Evolutionary conservation across 225 moss, liverwort and hornwort species (phyloP), one percentile per base, ranked within the genome.

Genomic region (Ulota crispa): DNA sequence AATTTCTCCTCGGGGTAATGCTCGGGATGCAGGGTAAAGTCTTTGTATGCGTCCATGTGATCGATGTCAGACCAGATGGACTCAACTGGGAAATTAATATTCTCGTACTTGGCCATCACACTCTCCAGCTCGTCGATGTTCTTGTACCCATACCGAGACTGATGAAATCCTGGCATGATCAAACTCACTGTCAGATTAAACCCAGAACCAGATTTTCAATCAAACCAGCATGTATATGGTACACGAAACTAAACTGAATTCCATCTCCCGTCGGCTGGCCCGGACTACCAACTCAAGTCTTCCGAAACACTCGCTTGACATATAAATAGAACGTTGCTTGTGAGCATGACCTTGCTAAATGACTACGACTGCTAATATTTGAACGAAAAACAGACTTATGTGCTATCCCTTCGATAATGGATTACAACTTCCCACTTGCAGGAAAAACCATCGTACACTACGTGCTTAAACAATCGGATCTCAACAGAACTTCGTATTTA

Each of bases 61-160:
- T 95, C 95, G 50, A 95, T 95, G 60, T 95, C 95, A 27, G 91
- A 91, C 93, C 95, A 95, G 20, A 95, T 88, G 13, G 87, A 84
- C 70, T 93, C 95, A 24, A 95, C 86, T 9, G 93, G 95, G 59
- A 95, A 91, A 11, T 85, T 80, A 3, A 92, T 83, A 27, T 21
- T 80, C 20, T 80, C 83, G 53, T 93, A 95, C 24, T 86, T 86
- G 32, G 72, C 66, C 70, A 93, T 78, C 18, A 95, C 95, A 24
- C 54, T 78, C 84, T 90, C 80, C 64, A 93, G 79, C 55, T 89
- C 87, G 64, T 89, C 85, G 66, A 95, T 80, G 30, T 86, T 78
- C 84, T 89, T 90, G 80, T 93, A 95, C 3, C 95, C 95, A 78
- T 85, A 95, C 34, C 87, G 83, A 50, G 91, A 93, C 31, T 95